Evolutionary conservation across 192 early-diverging fungal genomes (phyloP), one percentile per base, ranked within the genome.

Genomic region (Spizellomyces punctatus): DNA sequence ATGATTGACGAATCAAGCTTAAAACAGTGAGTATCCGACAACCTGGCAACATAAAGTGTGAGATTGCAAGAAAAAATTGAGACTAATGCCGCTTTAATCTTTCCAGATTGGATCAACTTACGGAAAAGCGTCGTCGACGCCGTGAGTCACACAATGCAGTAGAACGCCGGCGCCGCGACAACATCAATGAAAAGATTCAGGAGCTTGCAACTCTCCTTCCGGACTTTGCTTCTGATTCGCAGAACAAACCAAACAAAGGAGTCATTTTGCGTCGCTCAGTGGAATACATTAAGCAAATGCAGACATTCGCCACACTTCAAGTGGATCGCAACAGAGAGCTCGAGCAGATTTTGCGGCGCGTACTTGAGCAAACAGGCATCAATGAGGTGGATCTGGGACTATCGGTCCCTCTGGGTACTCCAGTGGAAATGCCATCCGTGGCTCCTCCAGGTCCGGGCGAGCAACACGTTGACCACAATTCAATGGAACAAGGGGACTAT

Each of bases 61-160:
- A 14, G 27, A 22, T 22, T 4, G 59, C 59, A 3, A 36, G 27
- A 3, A 36, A 36, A 3, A 36, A 36, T 36, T 0, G 27, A 3
- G 27, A 36, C 21, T 64, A 3, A 64, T 5, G 12, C 21, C 1
- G 49, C 9, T 46, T 0, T 47, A 45, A 5, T 42, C 27, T 68
- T 68, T 68, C 5, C 64, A 76, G 78, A n/a, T 17, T 75, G 27
- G 78, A 79, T 42, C 66, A 65, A 8, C 46, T 86, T 8, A 86
- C 85, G 74, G 96, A 99, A 77, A 97, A 98, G 76, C 86, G 95
- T 17, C 86, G 94, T 47, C 88, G 93, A 45, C 91, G 96, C 69
- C 84, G 96, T 22, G 96, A 98, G 80, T 94, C 94, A 57, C 96
- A 99, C 82, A 99, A 99, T 76, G 96, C 96, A 22, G 96, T 99